These are phyloP conservation scores for Helianthus tuberosus DNA, from an alignment of 129 eudicot species.

Conservation along the genomic window DNA sequence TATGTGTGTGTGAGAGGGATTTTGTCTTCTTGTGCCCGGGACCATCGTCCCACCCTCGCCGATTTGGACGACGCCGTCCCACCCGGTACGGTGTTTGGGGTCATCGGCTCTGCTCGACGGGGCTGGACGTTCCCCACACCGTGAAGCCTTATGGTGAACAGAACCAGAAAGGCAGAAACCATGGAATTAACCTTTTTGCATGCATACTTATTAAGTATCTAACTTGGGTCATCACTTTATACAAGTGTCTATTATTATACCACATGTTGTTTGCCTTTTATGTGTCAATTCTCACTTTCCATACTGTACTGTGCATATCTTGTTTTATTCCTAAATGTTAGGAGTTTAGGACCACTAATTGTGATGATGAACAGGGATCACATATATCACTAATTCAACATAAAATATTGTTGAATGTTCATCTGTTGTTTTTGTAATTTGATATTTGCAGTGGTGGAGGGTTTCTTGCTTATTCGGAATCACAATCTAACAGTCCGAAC, in stretches of 20 bases:
- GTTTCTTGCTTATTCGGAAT: constrained; percentile 64
- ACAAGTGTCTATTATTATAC: not conserved
- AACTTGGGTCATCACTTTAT: not conserved
- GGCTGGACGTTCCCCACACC: too few relatives aligned
- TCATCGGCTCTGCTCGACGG: too few relatives aligned
- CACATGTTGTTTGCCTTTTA: not conserved
- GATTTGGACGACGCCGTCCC: too few relatives aligned
- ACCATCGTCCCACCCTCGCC: too few relatives aligned
- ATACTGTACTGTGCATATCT: not conserved
- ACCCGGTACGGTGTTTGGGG: too few relatives aligned
- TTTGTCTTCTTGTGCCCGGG: too few relatives aligned
- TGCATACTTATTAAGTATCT: not conserved
- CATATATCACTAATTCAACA: constrained; percentile 1
- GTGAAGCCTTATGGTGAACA: constrained; percentile 17
- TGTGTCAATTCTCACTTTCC: not conserved
- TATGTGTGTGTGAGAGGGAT: too few relatives aligned
- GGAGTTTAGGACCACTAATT: not conserved
- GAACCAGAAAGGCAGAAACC: not conserved
- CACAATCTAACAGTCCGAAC: constrained; percentile 39
- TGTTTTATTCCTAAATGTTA: not conserved
- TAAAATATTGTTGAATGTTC: not conserved
- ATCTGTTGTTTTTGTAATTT: constrained; percentile 5
- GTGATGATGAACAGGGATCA: too few relatives aligned
- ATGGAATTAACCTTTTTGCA: not conserved
- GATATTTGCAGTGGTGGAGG: constrained; percentile 70